phyloP scores from a whole-genome alignment of 2,329 filamentous ascomycete genomes.

The Hypoxylon sp. region DNA sequence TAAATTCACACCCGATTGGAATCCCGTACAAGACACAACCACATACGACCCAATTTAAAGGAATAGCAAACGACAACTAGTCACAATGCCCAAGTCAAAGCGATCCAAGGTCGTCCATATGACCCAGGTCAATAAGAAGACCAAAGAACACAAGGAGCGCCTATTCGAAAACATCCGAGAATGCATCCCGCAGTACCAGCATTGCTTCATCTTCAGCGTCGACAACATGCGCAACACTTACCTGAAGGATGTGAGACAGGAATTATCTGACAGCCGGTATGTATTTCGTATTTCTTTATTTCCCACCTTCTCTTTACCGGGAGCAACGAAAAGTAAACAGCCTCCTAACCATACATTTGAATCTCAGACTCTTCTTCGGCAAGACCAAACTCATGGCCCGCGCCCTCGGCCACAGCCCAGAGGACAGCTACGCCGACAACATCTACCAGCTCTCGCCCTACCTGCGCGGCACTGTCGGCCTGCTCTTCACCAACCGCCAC shows the following conservation, averaged over 20 bases:
- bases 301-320: slow-evolving; percentile 8
- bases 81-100: slow-evolving; percentile 94
- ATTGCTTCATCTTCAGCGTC: slow-evolving; percentile 93
- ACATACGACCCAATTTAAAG: background rate
- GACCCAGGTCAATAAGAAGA: slow-evolving; percentile 93
- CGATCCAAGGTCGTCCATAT: slow-evolving; percentile 90
- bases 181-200: slow-evolving; percentile 84
- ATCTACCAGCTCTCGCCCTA: slow-evolving; percentile 77
- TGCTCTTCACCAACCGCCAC: slow-evolving; percentile 88
- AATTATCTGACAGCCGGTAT: slow-evolving; percentile 87
- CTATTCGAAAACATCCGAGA: slow-evolving; percentile 91
- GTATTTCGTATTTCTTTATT: slow-evolving; percentile 46
- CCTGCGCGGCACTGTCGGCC: slow-evolving; percentile 85
- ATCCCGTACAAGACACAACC: slow-evolving; percentile 1
- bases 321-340: background rate
- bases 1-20: background rate
- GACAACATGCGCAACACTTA: slow-evolving; percentile 99
- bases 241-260: slow-evolving; percentile 88
- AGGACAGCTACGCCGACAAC: slow-evolving; percentile 84
- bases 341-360: background rate
- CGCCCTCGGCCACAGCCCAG: slow-evolving; percentile 83
- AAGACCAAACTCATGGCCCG: slow-evolving; percentile 99
- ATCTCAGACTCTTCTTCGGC: slow-evolving; percentile 89
- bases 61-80: background rate
- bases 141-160: slow-evolving; percentile 88